Conservation (phyloP, 345 rosid species). For the Psidium friedrichsthalianum region DNA sequence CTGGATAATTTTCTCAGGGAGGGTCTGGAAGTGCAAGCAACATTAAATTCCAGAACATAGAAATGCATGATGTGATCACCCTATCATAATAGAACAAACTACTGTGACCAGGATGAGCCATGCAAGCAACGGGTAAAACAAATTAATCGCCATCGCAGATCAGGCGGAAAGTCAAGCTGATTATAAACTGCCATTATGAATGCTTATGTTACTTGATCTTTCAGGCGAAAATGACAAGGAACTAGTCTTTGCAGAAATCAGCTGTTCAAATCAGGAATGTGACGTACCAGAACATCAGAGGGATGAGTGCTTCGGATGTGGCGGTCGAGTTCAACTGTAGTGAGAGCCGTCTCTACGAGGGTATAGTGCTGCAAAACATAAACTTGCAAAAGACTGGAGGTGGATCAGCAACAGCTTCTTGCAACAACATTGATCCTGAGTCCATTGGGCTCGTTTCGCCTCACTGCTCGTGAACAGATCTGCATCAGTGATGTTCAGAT, state of each 20-base stretch:
- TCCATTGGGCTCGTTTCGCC: constrained; percentile 46
- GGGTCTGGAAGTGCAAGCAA: constrained; percentile 79
- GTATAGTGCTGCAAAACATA: constrained; percentile 43
- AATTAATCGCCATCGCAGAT: not conserved
- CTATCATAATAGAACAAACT: constrained; percentile 81
- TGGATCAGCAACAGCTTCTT: constrained; percentile 21
- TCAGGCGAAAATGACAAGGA: not conserved
- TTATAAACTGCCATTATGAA: not conserved
- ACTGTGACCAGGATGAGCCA: constrained; percentile 60
- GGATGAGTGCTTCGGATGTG: constrained; percentile 64
- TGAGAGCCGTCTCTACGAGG: constrained; percentile 45
- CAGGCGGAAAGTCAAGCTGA: not conserved
- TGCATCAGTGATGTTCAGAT: not conserved
- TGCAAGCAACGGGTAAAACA: constrained; percentile 52
- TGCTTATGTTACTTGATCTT: not conserved
- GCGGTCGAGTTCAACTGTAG: constrained; percentile 66
- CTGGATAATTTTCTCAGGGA: constrained; percentile 34
- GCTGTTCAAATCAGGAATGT: constrained; percentile 64
- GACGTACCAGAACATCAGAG: constrained; percentile 56
- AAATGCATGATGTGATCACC: constrained; percentile 63
- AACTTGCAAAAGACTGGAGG: constrained; percentile 19
- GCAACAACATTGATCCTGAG: constrained; percentile 34
- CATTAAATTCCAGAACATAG: constrained; percentile 58
- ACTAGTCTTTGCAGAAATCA: constrained; percentile 23
- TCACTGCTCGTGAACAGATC: constrained; percentile 10